Base-by-base conservation (phyloP, 768 basidiomycete species). In the Lentinula aciculospora region DNA sequence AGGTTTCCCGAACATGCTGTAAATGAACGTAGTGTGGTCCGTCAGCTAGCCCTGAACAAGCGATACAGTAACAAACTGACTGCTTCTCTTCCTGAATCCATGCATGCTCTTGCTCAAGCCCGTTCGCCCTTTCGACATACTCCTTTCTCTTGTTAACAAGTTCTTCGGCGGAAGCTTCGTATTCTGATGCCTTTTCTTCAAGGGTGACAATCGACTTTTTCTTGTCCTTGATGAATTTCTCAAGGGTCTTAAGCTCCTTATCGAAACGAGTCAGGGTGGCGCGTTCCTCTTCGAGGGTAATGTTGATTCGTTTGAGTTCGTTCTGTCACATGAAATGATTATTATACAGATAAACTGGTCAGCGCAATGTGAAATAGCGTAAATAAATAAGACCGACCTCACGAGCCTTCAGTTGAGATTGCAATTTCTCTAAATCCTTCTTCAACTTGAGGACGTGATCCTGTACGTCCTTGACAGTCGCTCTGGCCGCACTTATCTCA, bases 41-140 rank as follows among this genome's bases (percentile, higher is more conserved):
- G 27, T 37, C 27, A 40, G 23, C 25, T 25, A 9, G 3, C 15
- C 19, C 3, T 32, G 25, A 17, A 23, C n/a, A 3, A 21, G 21
- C 21, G 42, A 28, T 8, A 32, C 3, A 37, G 36, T 21, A 8
- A n/a, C 7, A 13, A 45, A 54, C 92, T 66, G 66, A 97, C 95
- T 86, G 80, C 63, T 85, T 81, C 68, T 99, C 95, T 60, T 94
- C 85, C 4, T 68, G 68, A 60, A 99, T 98, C 97, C 97, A 98
- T 0, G 86, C 80, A 63, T 88, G 81, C 67, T 86, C 81, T 65
- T 86, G 84, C 73, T 97, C 94, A n/a, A 96, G 76, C 48, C 78
- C 81, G 25, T 77, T 69, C 27, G 86, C 80, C 36, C 65, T 56
- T 45, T 82, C 84, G 29, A 68, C 66, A 1, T 84, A 82, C 1